Evolutionary conservation across 192 early-diverging fungal species (phyloP).

Genomic region (Coemansia nantahalensis): DNA sequence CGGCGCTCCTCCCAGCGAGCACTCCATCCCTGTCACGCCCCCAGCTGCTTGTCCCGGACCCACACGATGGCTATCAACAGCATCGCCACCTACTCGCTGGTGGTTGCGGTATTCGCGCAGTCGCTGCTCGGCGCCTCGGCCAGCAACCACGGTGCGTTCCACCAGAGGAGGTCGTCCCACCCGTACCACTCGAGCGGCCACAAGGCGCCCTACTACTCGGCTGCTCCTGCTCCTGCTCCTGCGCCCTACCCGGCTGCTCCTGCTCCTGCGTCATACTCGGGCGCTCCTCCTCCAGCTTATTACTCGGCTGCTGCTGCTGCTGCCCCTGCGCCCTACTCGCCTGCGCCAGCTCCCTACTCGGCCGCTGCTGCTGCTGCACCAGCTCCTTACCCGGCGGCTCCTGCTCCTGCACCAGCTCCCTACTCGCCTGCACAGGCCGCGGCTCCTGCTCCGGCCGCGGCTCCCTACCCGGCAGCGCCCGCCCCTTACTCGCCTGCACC

Average conservation of each 20-base stretch:
- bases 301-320: neutral
- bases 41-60: no score
- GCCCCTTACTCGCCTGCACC: conserved; percentile 7
- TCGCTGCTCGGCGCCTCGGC: conserved; percentile 5
- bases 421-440: conserved; percentile 1
- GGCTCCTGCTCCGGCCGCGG: neutral
- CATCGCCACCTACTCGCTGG: conserved; percentile 35
- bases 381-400: neutral
- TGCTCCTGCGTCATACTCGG: neutral
- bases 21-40: no score
- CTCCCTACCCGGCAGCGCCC: conserved; percentile 2
- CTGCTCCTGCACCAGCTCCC: conserved; percentile 3
- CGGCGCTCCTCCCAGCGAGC: no score
- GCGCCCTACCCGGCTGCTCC: neutral
- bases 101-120: conserved; percentile 27
- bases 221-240: neutral
- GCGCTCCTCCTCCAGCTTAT: neutral
- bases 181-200: neutral
- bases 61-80: conserved; percentile 27
- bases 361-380: conserved; percentile 3
- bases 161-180: neutral
- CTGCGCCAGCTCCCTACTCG: no score
- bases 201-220: neutral
- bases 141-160: neutral
- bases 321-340: neutral